Evolutionary conservation across 345 rosid genomes (phyloP), one percentile per base, ranked within the genome.

Genomic region (Eutrema japonicum): DNA sequence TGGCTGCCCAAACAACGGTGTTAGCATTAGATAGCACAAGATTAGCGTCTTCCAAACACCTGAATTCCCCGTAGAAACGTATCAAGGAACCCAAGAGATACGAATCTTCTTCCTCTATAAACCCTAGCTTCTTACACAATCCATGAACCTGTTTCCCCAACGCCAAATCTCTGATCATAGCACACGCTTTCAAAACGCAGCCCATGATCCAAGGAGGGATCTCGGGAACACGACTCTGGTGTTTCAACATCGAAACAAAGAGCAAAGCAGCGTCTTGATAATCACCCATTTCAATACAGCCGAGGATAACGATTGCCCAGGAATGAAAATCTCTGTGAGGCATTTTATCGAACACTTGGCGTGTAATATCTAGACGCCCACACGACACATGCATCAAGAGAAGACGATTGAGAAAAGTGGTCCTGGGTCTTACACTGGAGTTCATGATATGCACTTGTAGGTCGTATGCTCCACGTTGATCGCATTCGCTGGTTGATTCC

Each of bases 101-200:
- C 5, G 70, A 71, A 51, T 82, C 82, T 36, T 66, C 53, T 3
- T 67, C 55, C 13, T 18, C 57, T 8, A 60, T 53, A 66, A 43
- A 51, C 49, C 92, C 92, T 26, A 72, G 56, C 83, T 88, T 91
- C 49, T 85, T 75, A 36, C 83, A 75, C 82, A 85, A 79, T 5
- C 78, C 89, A 74, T 88, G 97, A n/a, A 88, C 57, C 66, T 91
- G 92, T 64, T 82, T 84, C 8, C 95, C 97, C 11, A 87, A 77
- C 8, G 49, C 87, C 72, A 85, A 70, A 58, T 88, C 81, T 68
- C 67, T 70, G 2, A 79, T 64, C 76, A 68, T 47, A 29, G 77
- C 81, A 71, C 92, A 88, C 6, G 84, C 83, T 82, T 83, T 85
- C 26, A 91, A 53, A 67, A 87, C 62, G 37, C 83, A 79, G 1